Evolutionary conservation across 2,329 filamentous ascomycete species (phyloP), one percentile per base, ranked within the genome.

Genomic region (Xenoacremonium recifei): DNA sequence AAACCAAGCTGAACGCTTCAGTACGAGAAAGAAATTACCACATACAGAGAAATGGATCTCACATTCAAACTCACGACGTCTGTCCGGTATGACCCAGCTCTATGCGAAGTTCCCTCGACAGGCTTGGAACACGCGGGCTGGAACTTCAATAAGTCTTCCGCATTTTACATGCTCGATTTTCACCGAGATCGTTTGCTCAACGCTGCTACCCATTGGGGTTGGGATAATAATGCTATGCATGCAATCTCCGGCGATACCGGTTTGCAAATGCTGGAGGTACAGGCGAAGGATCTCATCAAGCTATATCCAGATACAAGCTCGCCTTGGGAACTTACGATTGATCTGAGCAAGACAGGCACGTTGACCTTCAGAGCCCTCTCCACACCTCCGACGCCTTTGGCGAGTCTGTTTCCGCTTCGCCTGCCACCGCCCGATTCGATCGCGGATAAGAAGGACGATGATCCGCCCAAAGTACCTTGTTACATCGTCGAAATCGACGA

Each of bases 151-250:
- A 65, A 70, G 19, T 58, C 68, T 5, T 87, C 81, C 9, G 78
- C 84, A 0, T 83, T 89, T 53, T 95, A 95, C 64, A 89, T 95
- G 75, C 76, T 93, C 13, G 73, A 82, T 43, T 84, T 84, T 53
- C 90, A 96, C 62, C 79, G 82, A 34, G 85, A 91, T 60, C 84
- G 90, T 39, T 77, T 96, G 60, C 71, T 89, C n/a, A 76, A 70
- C 42, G 81, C 80, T 12, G 80, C 80, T 4, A 62, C 55, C 5
- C 60, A 83, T 51, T 85, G 79, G 69, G 57, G 64, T 5, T 85
- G 79, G 80, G n/a, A n/a, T n/a, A 52, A 64, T 2, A 46, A 57
- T 4, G 79, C 73, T 1, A 51, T 75, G 7, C 54, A 67, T 1
- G 48, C 54, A 4, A 63, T 84, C 6, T 57, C 65, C 0, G 79